phyloP scores from a whole-genome alignment of 179 eudicot genomes.

The Actinidia chinensis region DNA sequence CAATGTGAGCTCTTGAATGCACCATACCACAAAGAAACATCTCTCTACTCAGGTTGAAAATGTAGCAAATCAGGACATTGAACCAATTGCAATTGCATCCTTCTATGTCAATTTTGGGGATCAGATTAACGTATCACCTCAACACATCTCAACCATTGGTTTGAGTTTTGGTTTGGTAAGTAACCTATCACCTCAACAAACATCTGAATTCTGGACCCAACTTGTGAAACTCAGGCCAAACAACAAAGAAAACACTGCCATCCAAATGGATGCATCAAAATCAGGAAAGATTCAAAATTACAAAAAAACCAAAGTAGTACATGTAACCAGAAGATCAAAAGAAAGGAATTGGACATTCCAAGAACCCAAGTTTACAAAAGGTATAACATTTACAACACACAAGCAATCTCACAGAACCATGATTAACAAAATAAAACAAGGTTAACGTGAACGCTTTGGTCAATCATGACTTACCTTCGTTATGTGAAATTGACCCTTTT shows the following conservation, averaged over 20 bases:
- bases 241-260: constrained; percentile 3
- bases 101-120: background rate
- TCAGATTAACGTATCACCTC: background rate
- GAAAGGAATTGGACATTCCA: background rate
- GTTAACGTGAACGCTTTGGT: background rate
- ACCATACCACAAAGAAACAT: background rate
- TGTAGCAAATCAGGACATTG: background rate
- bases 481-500: constrained; percentile 44
- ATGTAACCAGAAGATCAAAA: background rate
- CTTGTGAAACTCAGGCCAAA: background rate
- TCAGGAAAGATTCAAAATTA: background rate
- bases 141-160: too few species aligned
- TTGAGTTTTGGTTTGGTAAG: too few species aligned
- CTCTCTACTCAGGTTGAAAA: background rate
- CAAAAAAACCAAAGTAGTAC: background rate
- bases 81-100: background rate
- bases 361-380: background rate
- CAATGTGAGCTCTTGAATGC: background rate
- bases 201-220: background rate
- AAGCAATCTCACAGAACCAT: constrained; percentile 1
- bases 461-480: constrained; percentile 49
- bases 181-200: background rate
- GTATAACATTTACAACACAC: background rate
- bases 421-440: background rate
- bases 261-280: background rate